Percentiles rank a stretch among this genome's conserved stretches.
These are phyloP conservation scores for Suhomyces pyralidae DNA, from an alignment of 805 yeast genomes.

Conservation along the genomic window DNA sequence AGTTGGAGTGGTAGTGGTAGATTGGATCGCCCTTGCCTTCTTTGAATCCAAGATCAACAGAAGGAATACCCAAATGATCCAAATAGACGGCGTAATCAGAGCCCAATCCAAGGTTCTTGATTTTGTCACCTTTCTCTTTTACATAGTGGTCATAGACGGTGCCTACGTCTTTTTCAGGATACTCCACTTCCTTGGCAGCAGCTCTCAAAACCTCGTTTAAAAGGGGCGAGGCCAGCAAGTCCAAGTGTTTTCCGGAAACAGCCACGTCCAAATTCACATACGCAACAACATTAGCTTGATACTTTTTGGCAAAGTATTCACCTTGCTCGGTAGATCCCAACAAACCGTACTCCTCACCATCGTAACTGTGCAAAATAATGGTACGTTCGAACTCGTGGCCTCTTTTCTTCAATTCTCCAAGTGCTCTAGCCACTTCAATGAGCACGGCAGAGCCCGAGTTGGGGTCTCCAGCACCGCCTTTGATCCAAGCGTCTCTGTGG, in stretches of 20 bases:
- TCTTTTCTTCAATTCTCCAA: slow-evolving; percentile 32
- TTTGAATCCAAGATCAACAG: slow-evolving; percentile 47
- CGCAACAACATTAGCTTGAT: slow-evolving; percentile 45
- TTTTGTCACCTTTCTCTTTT: slow-evolving; percentile 26
- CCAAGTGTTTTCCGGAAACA: slow-evolving; percentile 49
- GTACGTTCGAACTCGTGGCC: slow-evolving; percentile 40
- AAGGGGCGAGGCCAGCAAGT: slow-evolving; percentile 55
- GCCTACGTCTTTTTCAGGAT: slow-evolving; percentile 36
- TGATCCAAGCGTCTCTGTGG: slow-evolving; percentile 48
- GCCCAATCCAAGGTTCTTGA: slow-evolving; percentile 46
- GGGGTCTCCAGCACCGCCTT: slow-evolving; percentile 49
- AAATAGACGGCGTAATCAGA: slow-evolving; percentile 61
- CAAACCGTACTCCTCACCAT: slow-evolving; percentile 50
- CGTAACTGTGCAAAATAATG: slow-evolving; percentile 38
- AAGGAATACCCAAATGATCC: slow-evolving; percentile 65
- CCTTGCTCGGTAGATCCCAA: slow-evolving; percentile 58
- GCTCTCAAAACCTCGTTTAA: slow-evolving; percentile 43
- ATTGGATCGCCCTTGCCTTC: slow-evolving; percentile 44
- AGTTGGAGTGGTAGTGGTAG: slow-evolving; percentile 57
- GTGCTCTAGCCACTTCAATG: slow-evolving; percentile 42
- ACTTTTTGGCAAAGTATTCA: slow-evolving; percentile 41
- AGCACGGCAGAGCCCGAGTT: slow-evolving; percentile 44
- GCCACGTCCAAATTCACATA: slow-evolving; percentile 53
- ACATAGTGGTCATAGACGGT: slow-evolving; percentile 51
- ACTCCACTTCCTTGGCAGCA: slow-evolving; percentile 47